These are phyloP conservation scores for Vishniacozyma victoriae DNA, from an alignment of 768 basidiomycete species.

Conservation along the genomic window DNA sequence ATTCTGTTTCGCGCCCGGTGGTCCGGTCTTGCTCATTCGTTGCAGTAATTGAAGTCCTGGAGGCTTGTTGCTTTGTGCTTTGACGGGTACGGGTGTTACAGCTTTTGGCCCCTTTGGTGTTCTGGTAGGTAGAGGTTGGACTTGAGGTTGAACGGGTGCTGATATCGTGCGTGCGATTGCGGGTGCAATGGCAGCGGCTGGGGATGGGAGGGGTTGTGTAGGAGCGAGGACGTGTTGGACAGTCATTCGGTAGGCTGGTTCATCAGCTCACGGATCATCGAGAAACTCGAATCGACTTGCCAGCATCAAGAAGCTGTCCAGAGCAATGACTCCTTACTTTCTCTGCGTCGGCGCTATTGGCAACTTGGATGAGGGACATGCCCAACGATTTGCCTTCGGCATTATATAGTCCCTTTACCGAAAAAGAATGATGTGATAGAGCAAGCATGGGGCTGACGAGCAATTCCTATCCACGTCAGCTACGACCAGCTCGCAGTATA, in stretches of 20 bases:
- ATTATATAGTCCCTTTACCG: too few relatives aligned
- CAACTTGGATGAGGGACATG: conserved; percentile 20
- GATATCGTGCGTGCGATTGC: not conserved
- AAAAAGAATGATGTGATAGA: too few relatives aligned
- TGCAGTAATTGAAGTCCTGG: conserved; percentile 27
- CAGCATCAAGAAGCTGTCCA: too few relatives aligned
- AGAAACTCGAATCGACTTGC: too few relatives aligned
- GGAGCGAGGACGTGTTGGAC: conserved; percentile 30
- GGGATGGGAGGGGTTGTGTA: conserved; percentile 16
- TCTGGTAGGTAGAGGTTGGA: not conserved
- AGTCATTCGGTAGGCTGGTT: conserved; percentile 15
- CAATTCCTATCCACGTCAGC: too few relatives aligned
- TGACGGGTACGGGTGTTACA: conserved; percentile 1
- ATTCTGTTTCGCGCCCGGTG: conserved; percentile 14
- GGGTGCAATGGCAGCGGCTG: conserved; percentile 1
- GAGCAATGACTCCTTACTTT: conserved; percentile 22
- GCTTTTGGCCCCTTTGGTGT: not conserved
- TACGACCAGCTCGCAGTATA: too few relatives aligned
- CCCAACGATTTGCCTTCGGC: conserved; percentile 17
- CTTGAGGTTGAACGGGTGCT: conserved; percentile 1
- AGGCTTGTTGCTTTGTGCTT: conserved; percentile 14
- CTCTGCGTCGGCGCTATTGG: conserved; percentile 23
- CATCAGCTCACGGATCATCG: too few relatives aligned
- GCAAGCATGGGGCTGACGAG: too few relatives aligned
- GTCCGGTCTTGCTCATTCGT: conserved; percentile 20